These are phyloP conservation scores for Eremochloa ophiuroides DNA, from an alignment of 176 grass and related monocot genomes.

Conservation along the genomic window DNA sequence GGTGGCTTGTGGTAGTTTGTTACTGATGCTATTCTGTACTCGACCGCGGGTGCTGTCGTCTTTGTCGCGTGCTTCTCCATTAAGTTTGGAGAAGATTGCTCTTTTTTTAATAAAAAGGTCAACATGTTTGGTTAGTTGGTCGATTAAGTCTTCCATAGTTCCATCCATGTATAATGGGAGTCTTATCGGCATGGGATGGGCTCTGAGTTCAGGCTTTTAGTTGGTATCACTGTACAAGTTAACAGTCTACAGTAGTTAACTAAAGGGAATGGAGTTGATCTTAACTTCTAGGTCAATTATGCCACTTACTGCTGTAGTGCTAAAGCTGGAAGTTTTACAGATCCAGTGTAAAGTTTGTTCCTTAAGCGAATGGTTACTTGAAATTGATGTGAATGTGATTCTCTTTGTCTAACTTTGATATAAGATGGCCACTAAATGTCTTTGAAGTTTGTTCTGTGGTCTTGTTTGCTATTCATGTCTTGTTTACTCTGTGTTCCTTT, in stretches of 20 bases:
- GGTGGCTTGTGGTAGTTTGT: not conserved
- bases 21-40: not conserved
- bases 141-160: not conserved
- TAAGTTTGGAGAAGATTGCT: not conserved
- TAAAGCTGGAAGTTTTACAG: not conserved
- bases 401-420: not conserved
- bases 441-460: not conserved
- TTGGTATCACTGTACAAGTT: not conserved
- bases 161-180: not conserved
- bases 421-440: not conserved
- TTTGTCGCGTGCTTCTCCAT: not conserved
- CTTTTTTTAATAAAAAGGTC: not conserved
- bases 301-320: not conserved
- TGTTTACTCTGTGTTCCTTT: not conserved
- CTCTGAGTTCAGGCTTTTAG: not conserved
- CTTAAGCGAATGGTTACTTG: not conserved
- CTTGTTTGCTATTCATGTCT: not conserved
- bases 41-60: not conserved
- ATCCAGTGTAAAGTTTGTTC: not conserved
- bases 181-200: too few relatives aligned
- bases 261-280: not conserved
- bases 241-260: not conserved
- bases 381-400: not conserved
- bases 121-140: not conserved
- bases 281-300: not conserved